Percentiles rank a stretch among this genome's conserved stretches.
phyloP scores from a whole-genome alignment of 257 asterid genomes.

The Nicotiana sylvestris region DNA sequence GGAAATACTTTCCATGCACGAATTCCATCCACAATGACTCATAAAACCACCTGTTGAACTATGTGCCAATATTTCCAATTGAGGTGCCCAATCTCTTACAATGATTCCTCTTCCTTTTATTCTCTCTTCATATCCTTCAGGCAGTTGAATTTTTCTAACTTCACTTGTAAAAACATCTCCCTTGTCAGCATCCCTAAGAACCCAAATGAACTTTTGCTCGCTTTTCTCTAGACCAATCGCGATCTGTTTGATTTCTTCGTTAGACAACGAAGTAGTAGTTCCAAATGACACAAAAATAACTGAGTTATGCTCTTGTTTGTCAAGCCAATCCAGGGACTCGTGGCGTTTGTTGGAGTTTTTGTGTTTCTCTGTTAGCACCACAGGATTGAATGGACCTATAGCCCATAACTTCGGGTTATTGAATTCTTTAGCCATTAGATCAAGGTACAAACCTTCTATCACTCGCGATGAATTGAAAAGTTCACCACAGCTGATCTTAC shows the following conservation, averaged over 20 bases:
- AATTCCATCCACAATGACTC: neutral
- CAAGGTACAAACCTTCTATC: neutral
- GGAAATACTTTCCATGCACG: neutral
- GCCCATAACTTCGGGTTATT: too few species aligned
- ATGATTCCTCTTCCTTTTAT: neutral
- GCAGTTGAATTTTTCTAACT: neutral
- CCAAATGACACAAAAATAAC: neutral
- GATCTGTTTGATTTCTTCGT: neutral
- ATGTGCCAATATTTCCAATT: neutral
- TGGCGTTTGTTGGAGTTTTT: too few species aligned
- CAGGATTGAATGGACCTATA: too few species aligned
- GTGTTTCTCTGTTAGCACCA: too few species aligned
- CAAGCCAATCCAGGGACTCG: too few species aligned
- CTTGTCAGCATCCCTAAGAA: neutral
- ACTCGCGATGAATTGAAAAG: neutral
- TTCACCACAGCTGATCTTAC: neutral
- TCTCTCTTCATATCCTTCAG: neutral
- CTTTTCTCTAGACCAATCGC: neutral
- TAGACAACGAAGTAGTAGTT: neutral
- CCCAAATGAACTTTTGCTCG: neutral
- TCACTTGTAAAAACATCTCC: neutral
- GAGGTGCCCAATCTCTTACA: neutral
- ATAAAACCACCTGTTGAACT: neutral
- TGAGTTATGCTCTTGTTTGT: neutral
- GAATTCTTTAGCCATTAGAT: neutral